Evolutionary conservation across 371 early-diverging fungal genomes (phyloP).

Genomic region (Mortierella sp.): DNA sequence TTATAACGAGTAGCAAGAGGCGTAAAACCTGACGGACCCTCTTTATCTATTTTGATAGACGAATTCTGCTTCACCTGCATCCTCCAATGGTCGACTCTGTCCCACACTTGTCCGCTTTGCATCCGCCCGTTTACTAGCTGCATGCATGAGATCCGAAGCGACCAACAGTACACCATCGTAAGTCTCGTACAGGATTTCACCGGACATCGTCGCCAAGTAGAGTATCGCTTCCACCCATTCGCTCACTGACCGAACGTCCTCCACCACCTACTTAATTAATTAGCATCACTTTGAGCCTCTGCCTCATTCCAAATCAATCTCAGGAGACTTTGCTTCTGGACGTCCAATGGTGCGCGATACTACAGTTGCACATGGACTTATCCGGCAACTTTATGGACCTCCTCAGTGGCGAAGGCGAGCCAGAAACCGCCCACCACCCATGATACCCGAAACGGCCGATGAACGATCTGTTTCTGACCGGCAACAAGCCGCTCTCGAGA

Average conservation of each 20-base stretch:
- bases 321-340: too few species aligned
- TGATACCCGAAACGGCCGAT: neutral
- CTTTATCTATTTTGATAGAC: constrained; percentile 13
- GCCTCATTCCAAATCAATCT: neutral
- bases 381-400: constrained; percentile 41
- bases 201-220: too few species aligned
- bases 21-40: neutral
- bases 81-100: constrained; percentile 39
- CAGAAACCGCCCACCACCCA: neutral
- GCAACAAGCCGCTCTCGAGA: constrained; percentile 33
- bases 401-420: constrained; percentile 27
- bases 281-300: constrained; percentile 39
- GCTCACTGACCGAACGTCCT: too few species aligned
- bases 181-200: neutral
- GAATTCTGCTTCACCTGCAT: constrained; percentile 49
- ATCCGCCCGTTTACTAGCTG: constrained; percentile 27
- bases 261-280: neutral
- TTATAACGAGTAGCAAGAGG: too few species aligned
- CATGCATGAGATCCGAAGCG: constrained; percentile 35
- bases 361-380: constrained; percentile 29
- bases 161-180: constrained; percentile 33
- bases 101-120: constrained; percentile 49
- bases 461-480: constrained; percentile 36
- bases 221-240: too few species aligned
- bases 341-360: neutral